Evolutionary conservation across 371 early-diverging fungal species (phyloP).

Genomic region (Mortierella sp.): DNA sequence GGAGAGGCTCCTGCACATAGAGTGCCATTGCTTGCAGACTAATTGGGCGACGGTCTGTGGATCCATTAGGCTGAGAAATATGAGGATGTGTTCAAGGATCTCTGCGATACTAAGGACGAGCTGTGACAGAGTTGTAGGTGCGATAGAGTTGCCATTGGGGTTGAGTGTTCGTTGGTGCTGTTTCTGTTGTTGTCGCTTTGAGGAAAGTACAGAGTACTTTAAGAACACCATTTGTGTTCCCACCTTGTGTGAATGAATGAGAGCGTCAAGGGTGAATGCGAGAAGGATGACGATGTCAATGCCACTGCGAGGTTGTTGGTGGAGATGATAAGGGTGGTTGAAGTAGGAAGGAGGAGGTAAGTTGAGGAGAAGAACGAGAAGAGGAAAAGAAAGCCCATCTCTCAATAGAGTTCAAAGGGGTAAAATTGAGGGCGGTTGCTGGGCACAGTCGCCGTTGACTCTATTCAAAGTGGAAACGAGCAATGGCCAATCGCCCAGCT

Average conservation of each 20-base stretch:
- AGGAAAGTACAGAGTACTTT: neutral
- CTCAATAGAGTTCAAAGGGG: neutral
- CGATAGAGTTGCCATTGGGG: neutral
- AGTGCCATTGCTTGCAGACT: constrained; percentile 18
- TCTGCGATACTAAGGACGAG: constrained; percentile 15
- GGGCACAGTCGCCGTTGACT: neutral
- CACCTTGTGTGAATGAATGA: neutral
- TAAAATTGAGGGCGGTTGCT: neutral
- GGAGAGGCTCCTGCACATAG: neutral
- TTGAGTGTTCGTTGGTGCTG: neutral
- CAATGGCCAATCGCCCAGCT: neutral
- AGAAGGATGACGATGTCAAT: neutral
- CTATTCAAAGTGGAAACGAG: neutral
- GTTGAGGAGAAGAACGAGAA: neutral
- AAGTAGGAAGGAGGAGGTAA: neutral
- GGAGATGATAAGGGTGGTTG: neutral
- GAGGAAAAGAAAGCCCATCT: neutral
- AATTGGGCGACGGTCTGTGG: neutral
- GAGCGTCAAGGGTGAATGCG: neutral
- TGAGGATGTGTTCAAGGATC: constrained; percentile 22
- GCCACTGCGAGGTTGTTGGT: neutral
- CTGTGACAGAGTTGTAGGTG: neutral
- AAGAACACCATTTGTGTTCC: neutral
- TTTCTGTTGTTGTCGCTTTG: neutral
- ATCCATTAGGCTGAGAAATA: neutral